phyloP scores from a whole-genome alignment of 768 basidiomycete species.

The Coprinellus aureogranulatus region DNA sequence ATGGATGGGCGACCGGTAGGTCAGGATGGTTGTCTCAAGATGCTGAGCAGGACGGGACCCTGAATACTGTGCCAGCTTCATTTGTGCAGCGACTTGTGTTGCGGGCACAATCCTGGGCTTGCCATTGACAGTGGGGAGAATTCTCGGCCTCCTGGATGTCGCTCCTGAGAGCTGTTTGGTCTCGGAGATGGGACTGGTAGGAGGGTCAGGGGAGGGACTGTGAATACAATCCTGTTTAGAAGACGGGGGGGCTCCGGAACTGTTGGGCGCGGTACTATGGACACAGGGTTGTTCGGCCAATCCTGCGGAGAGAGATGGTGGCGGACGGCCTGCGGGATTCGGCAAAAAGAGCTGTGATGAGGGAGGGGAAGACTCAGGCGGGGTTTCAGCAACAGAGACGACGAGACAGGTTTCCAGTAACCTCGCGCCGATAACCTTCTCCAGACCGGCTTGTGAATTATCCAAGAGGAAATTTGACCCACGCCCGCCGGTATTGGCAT shows the following conservation, averaged over 20 bases:
- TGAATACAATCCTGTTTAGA: neutral
- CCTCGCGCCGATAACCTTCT: constrained; percentile 68
- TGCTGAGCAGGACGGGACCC: neutral
- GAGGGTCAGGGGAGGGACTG: neutral
- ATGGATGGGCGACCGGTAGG: constrained; percentile 79
- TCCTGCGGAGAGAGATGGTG: constrained; percentile 1
- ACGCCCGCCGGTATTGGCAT: constrained; percentile 13
- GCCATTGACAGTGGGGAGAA: neutral
- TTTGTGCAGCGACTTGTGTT: neutral
- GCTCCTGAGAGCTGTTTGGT: neutral
- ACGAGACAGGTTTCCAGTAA: constrained; percentile 77
- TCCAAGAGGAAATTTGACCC: constrained; percentile 42
- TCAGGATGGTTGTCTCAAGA: constrained; percentile 29
- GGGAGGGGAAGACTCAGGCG: constrained; percentile 12
- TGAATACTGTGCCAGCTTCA: neutral
- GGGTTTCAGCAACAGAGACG: constrained; percentile 37
- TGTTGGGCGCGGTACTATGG: neutral
- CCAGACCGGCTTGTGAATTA: constrained; percentile 65
- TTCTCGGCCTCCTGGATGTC: neutral
- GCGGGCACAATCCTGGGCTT: neutral
- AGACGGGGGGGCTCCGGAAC: neutral
- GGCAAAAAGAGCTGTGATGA: neutral
- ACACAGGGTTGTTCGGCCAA: neutral
- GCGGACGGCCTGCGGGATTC: constrained; percentile 6
- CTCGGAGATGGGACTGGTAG: neutral